Base-by-base conservation (phyloP, 257 asterid species). In the Solanum boliviense region DNA sequence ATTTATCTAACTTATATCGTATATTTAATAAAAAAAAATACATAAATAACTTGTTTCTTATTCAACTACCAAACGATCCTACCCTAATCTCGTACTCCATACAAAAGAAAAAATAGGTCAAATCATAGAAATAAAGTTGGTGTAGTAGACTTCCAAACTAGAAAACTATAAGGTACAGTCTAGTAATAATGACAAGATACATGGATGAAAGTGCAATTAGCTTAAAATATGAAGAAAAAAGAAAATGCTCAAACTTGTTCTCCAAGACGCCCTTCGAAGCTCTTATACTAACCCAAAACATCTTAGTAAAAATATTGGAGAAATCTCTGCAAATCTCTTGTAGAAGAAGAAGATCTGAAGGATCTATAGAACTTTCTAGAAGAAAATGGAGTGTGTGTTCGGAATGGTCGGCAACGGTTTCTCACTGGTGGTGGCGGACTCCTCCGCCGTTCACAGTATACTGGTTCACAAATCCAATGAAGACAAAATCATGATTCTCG, bases 381-480 rank as follows among this genome's bases (percentile, higher is more conserved):
- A 58, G 41, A 73, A 60, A 67, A 97, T 97, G 99, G 99, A 97
- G 93, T 95, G 99, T 4, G 99, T 97, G 13, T 97, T 97, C 46
- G 99, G 99, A 27, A 20, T 97, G 86, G 97, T 94, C 9, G 98
- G 99, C 1, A 95, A 97, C 79, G 98, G 94, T 29, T 97, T 95
- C 88, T 96, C 98, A 38, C 87, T 97, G 88, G 98, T 97, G 85
- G 99, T 86, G 70, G 99, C 99, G 16, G 99, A 97, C 75, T 34
- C 99, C 70, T 97, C 99, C 81, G 99, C 99, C 20, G 99, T 97
- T 4, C 96, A 97, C 91, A 97, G 98, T 91, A 97, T 97, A 84
- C 93, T 97, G 39, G 99, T 97, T 3, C 99, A 97, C 95, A 97
- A 97, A 93, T 93, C 98, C 1, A 91, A 96, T 90, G 99, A 96